phyloP scores from a whole-genome alignment of 805 yeast genomes.

The Starmerella bacillaris region DNA sequence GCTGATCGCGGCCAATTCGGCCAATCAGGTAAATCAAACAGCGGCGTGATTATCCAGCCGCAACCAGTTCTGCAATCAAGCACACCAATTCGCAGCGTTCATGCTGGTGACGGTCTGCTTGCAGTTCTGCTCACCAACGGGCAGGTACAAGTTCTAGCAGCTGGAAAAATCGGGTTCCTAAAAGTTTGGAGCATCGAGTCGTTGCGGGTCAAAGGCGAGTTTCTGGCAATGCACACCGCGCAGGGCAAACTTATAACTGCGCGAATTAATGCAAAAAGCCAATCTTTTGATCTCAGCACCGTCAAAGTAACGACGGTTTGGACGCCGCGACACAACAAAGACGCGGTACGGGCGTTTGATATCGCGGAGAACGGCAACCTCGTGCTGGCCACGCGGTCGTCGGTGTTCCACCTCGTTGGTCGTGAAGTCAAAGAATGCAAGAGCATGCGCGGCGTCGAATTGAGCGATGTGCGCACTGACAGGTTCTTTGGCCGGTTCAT shows the following conservation, averaged over 20 bases:
- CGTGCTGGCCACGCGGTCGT: constrained; percentile 12
- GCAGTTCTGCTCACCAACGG: constrained; percentile 11
- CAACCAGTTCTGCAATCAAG: constrained; percentile 1
- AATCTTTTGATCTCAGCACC: not conserved
- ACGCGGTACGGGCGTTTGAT: constrained; percentile 10
- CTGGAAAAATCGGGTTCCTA: constrained; percentile 2
- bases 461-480: constrained; percentile 11
- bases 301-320: constrained; percentile 8
- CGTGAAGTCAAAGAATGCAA: constrained; percentile 6
- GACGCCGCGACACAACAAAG: constrained; percentile 9
- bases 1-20: constrained; percentile 16
- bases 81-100: constrained; percentile 8
- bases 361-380: constrained; percentile 13
- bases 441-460: constrained; percentile 7
- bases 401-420: constrained; percentile 12
- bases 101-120: constrained; percentile 10
- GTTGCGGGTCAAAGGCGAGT: constrained; percentile 9
- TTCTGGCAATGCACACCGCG: constrained; percentile 7
- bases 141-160: constrained; percentile 2
- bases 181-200: constrained; percentile 4
- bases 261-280: not conserved
- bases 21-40: constrained; percentile 5
- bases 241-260: constrained; percentile 9
- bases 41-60: constrained; percentile 8
- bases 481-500: constrained; percentile 8